Percentiles rank a stretch among this genome's conserved stretches.
Evolutionary conservation across 768 basidiomycete species (phyloP).

Genomic region (Mycena latifolia): DNA sequence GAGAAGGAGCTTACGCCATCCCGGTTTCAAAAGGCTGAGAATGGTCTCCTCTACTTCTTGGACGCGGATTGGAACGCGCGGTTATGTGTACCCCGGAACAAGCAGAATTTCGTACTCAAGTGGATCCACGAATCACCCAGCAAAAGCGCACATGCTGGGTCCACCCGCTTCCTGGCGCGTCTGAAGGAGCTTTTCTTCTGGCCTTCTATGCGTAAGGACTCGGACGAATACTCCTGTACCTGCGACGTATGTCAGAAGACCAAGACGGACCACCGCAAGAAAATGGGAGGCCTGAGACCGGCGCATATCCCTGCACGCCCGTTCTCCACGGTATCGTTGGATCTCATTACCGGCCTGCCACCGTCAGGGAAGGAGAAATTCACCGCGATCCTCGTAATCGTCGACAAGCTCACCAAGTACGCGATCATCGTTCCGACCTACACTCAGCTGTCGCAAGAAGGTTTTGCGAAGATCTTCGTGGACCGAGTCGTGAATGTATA

Average conservation of each 20-base stretch:
- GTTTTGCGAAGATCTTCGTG: conserved; percentile 15
- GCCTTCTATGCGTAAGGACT: neutral
- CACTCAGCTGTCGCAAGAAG: conserved; percentile 37
- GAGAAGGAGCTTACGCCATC: conserved; percentile 7
- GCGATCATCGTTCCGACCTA: no score
- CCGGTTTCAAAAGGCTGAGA: neutral
- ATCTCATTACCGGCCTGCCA: conserved; percentile 11
- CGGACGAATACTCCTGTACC: neutral
- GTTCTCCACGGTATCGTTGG: conserved; percentile 4
- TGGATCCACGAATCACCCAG: neutral
- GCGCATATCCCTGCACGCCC: conserved; percentile 9
- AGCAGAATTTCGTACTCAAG: conserved; percentile 17
- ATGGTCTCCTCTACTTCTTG: conserved; percentile 22
- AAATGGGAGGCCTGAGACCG: conserved; percentile 15
- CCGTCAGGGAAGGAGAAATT: no score
- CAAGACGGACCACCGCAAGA: neutral
- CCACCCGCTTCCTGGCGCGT: neutral
- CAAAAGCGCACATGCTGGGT: neutral
- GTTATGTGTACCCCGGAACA: conserved; percentile 25
- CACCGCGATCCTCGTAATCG: conserved; percentile 31
- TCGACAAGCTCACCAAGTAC: conserved; percentile 42
- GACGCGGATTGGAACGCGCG: conserved; percentile 19
- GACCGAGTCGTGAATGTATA: conserved; percentile 6
- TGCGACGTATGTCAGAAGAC: conserved; percentile 26
- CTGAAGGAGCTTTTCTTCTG: conserved; percentile 8